Evolutionary conservation across 768 basidiomycete species (phyloP).

Genomic region (Cubamyces lactineus): DNA sequence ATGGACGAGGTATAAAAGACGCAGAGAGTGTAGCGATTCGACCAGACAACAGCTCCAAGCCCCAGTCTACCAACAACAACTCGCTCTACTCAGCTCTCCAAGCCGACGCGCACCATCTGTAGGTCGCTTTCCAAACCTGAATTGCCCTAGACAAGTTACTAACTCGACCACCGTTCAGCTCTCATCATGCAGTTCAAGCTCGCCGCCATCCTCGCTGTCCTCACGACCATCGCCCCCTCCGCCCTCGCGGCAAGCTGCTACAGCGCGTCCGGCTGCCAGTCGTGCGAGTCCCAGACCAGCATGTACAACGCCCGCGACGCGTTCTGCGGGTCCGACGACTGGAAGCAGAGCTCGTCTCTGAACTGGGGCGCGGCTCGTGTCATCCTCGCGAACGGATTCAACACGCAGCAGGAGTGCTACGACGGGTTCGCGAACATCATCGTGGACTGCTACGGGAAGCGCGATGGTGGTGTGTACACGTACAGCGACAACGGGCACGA

Average conservation of each 20-base stretch:
- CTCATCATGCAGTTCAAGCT: neutral
- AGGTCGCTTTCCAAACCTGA: too few species aligned
- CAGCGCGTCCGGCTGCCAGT: neutral
- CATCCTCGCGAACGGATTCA: neutral
- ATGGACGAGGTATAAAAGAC: too few species aligned
- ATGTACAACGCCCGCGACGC: neutral
- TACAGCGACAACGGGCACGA: too few species aligned
- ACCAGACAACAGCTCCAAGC: too few species aligned
- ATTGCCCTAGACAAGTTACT: too few species aligned
- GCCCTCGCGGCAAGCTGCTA: constrained; percentile 2
- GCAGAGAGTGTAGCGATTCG: too few species aligned
- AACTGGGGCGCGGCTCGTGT: neutral
- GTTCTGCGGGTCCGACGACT: neutral
- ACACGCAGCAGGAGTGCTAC: neutral
- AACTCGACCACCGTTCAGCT: too few species aligned
- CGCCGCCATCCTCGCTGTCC: neutral
- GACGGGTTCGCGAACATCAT: neutral
- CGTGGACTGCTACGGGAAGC: too few species aligned
- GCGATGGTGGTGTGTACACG: too few species aligned
- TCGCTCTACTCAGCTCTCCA: too few species aligned
- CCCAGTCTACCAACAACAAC: too few species aligned
- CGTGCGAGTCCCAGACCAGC: neutral
- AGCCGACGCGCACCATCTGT: too few species aligned
- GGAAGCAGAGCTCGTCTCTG: neutral
- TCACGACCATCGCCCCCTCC: neutral